These are phyloP conservation scores for Karstenula rhodostoma DNA, from an alignment of 2,329 filamentous ascomycete genomes.

Conservation along the genomic window DNA sequence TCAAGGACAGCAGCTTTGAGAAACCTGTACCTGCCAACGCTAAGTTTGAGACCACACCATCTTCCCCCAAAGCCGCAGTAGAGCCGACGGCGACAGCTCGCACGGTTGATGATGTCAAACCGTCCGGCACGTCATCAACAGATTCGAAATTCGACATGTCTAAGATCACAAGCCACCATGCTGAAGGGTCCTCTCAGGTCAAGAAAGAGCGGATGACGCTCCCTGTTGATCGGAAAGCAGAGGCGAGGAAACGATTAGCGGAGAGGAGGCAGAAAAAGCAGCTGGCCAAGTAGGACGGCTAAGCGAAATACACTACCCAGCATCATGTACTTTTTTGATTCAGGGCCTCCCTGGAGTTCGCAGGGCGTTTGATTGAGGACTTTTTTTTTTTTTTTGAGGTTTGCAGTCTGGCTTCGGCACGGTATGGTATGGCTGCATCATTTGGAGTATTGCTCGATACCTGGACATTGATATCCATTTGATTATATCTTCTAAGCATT, in stretches of 20 bases:
- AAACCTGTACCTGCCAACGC: slow-evolving; percentile 3
- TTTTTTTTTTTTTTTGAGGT: background rate
- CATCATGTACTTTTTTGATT: background rate
- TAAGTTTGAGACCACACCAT: slow-evolving; percentile 17
- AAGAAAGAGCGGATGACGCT: slow-evolving; percentile 30
- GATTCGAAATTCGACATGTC: slow-evolving; percentile 33
- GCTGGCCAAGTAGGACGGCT: slow-evolving; percentile 5
- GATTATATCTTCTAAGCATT: slow-evolving; percentile 6
- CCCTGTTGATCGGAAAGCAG: slow-evolving; percentile 36
- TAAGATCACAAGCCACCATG: slow-evolving; percentile 35
- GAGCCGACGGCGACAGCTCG: background rate
- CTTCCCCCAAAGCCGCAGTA: slow-evolving; percentile 8
- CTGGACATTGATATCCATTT: background rate
- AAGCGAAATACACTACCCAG: background rate
- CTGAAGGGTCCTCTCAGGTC: slow-evolving; percentile 31
- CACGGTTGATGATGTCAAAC: slow-evolving; percentile 3
- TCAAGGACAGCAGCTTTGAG: slow-evolving; percentile 9
- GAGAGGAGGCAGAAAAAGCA: slow-evolving; percentile 39
- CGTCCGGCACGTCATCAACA: slow-evolving; percentile 15
- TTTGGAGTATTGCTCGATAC: background rate
- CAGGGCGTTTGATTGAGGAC: background rate
- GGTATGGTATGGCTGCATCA: slow-evolving; percentile 1
- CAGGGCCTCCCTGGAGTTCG: background rate
- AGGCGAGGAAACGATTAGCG: slow-evolving; percentile 36
- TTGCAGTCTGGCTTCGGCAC: background rate